These are phyloP conservation scores for Ajuga chamaepitys DNA, from an alignment of 257 asterid genomes.

Conservation along the genomic window DNA sequence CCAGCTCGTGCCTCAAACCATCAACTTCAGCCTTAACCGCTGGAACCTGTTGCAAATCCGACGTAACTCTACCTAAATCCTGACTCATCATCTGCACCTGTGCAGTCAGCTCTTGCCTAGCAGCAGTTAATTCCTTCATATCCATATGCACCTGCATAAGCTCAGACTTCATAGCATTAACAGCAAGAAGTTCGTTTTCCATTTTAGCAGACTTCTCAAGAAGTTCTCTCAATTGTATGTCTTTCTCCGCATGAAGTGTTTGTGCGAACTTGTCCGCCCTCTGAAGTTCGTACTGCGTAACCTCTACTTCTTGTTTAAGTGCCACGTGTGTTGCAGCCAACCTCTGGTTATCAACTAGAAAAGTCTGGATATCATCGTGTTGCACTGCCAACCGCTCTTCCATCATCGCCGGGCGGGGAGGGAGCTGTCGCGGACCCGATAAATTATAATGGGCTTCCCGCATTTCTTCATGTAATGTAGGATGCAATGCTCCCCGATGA, in stretches of 20 bases:
- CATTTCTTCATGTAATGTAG: conserved; percentile 57
- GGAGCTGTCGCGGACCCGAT: conserved; percentile 60
- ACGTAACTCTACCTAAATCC: conserved; percentile 67
- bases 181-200: conserved; percentile 70
- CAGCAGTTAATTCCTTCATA: conserved; percentile 70
- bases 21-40: conserved; percentile 70
- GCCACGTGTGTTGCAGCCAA: conserved; percentile 97
- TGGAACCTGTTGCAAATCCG: conserved; percentile 78
- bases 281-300: conserved; percentile 67
- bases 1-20: conserved; percentile 59
- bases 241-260: conserved; percentile 64
- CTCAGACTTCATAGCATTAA: conserved; percentile 71
- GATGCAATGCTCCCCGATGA: conserved; percentile 42
- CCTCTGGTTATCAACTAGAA: conserved; percentile 83
- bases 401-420: conserved; percentile 58
- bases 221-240: conserved; percentile 59
- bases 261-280: conserved; percentile 73
- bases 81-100: conserved; percentile 84
- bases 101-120: conserved; percentile 63
- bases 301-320: conserved; percentile 79
- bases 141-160: conserved; percentile 74
- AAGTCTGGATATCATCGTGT: conserved; percentile 73
- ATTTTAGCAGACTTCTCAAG: conserved; percentile 67
- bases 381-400: conserved; percentile 80
- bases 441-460: conserved; percentile 63